Evolutionary conservation across 208 protist genomes (phyloP).

Genomic region (Leptomonas pyrrhocoris): DNA sequence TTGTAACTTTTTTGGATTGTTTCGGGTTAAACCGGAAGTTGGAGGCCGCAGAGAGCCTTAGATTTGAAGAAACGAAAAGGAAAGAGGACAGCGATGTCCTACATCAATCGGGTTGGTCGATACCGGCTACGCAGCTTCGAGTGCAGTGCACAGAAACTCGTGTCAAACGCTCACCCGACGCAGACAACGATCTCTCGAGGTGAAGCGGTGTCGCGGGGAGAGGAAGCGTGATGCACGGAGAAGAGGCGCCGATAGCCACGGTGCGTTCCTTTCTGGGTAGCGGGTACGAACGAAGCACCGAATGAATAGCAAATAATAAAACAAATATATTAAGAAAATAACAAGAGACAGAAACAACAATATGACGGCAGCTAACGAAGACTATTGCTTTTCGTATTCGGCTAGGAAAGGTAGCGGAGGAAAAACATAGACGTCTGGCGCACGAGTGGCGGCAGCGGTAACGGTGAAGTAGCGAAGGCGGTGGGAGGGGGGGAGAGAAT

Average conservation of each 20-base stretch:
- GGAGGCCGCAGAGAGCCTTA: not conserved
- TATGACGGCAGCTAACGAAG: not conserved
- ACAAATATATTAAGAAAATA: conserved; percentile 1
- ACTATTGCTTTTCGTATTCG: not conserved
- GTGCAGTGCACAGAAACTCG: not conserved
- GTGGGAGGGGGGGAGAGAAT: not conserved
- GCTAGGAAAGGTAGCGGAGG: conserved; percentile 13
- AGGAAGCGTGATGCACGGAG: too few relatives aligned
- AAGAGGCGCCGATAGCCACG: not conserved
- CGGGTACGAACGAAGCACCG: not conserved
- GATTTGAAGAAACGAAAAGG: conserved; percentile 5
- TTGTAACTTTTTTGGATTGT: too few relatives aligned
- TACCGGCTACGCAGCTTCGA: not conserved
- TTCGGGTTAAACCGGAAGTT: conserved; percentile 15
- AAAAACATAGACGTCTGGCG: conserved; percentile 6
- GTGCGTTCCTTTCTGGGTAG: not conserved
- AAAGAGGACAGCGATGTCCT: conserved; percentile 9
- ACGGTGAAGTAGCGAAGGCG: not conserved
- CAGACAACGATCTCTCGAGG: not conserved
- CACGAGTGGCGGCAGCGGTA: not conserved
- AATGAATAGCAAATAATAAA: conserved; percentile 21
- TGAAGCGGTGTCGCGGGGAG: not conserved
- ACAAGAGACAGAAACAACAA: not conserved
- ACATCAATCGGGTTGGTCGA: not conserved
- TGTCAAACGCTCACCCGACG: not conserved